These are phyloP conservation scores for Fennellomyces sp. DNA, from an alignment of 371 early-diverging fungal genomes.

Conservation along the genomic window DNA sequence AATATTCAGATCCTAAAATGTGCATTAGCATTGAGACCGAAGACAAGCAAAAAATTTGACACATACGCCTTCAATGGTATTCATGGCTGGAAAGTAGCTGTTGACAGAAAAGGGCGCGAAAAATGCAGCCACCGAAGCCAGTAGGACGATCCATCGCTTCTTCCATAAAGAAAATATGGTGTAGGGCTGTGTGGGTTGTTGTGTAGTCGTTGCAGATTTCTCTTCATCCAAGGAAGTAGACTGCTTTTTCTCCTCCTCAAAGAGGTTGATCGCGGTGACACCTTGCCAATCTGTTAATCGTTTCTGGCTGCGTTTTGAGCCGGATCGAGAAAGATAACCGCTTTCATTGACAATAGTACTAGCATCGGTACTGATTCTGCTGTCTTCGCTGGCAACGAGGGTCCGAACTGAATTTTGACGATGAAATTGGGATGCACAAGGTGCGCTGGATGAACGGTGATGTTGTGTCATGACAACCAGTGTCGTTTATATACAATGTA, in stretches of 20 bases:
- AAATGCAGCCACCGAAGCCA: constrained; percentile 29
- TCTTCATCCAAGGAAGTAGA: neutral
- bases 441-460: constrained; percentile 12
- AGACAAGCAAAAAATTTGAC: neutral
- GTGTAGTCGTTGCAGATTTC: neutral
- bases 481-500: neutral
- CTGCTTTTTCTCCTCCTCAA: neutral
- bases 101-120: constrained; percentile 31
- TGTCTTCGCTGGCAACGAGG: neutral
- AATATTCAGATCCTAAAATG: constrained; percentile 15
- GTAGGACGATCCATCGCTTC: constrained; percentile 21
- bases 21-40: neutral
- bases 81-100: constrained; percentile 33
- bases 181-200: constrained; percentile 8
- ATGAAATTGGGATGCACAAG: neutral
- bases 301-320: neutral
- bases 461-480: constrained; percentile 2
- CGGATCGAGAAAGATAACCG: neutral
- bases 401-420: constrained; percentile 8
- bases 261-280: neutral
- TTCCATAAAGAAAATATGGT: constrained; percentile 21
- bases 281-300: constrained; percentile 9
- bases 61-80: constrained; percentile 19
- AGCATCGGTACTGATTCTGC: neutral
- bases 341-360: constrained; percentile 1